phyloP scores from a whole-genome alignment of 2,329 filamentous ascomycete species.

The Malbranchea cinnamomea region DNA sequence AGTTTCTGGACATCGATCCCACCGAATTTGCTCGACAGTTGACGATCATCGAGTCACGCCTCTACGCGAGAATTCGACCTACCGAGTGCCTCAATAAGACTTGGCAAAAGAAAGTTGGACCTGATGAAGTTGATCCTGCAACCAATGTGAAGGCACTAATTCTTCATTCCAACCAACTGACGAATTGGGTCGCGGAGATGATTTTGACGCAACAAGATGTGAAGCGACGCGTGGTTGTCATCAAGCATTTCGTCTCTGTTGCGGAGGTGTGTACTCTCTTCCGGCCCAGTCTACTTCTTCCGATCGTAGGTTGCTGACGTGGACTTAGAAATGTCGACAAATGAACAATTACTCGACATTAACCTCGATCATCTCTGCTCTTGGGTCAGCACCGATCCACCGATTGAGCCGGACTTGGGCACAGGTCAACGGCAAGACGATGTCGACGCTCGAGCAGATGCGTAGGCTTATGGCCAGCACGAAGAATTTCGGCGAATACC shows the following conservation, averaged over 20 bases:
- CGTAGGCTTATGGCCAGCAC: conserved; percentile 89
- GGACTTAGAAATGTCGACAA: conserved; percentile 65
- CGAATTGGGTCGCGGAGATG: conserved; percentile 99
- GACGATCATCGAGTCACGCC: conserved; percentile 86
- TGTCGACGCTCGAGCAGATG: conserved; percentile 72
- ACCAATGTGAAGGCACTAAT: conserved; percentile 93
- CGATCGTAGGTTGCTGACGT: conserved; percentile 7
- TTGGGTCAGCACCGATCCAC: conserved; percentile 88
- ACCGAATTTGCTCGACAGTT: conserved; percentile 95
- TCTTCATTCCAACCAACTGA: conserved; percentile 94
- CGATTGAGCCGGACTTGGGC: conserved; percentile 89
- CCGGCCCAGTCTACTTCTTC: conserved; percentile 6
- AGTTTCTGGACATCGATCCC: conserved; percentile 92
- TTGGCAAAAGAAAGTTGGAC: conserved; percentile 87
- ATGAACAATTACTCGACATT: conserved; percentile 96
- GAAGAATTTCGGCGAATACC: conserved; percentile 95
- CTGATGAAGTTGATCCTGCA: conserved; percentile 54
- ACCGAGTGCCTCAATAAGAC: conserved; percentile 97
- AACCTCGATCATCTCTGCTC: conserved; percentile 91
- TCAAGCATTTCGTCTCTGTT: conserved; percentile 94
- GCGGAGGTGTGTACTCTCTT: conserved; percentile 53
- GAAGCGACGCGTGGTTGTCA: conserved; percentile 89
- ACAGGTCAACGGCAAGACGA: conserved; percentile 75
- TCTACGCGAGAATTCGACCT: conserved; percentile 91
- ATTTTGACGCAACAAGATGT: conserved; percentile 88